Conservation (phyloP, 331 rosid species). For the Prunus yedoensis region DNA sequence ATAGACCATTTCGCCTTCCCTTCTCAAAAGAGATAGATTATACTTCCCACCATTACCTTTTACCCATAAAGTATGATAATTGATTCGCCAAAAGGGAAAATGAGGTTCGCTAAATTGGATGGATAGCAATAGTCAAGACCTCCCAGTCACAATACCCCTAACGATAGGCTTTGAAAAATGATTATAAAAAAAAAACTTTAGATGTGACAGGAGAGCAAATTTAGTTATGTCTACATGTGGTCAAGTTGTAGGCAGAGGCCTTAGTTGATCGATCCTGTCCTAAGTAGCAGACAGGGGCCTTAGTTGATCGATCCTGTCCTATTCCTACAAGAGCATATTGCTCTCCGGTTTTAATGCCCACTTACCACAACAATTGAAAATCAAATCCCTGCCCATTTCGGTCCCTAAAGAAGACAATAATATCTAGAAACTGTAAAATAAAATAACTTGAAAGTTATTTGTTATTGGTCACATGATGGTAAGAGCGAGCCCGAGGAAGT, state of each 20-base stretch:
- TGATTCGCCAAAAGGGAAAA: neutral
- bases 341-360: neutral
- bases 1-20: no score
- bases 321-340: neutral
- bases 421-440: neutral
- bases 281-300: neutral
- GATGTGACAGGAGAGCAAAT: slow-evolving; percentile 8
- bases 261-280: neutral
- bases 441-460: no score
- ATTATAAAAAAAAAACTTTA: neutral
- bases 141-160: neutral
- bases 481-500: neutral
- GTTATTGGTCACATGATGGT: neutral
- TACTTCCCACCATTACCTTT: neutral
- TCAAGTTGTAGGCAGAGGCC: neutral
- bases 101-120: neutral
- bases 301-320: neutral
- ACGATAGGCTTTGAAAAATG: neutral
- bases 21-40: no score
- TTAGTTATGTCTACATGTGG: neutral
- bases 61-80: neutral
- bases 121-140: neutral
- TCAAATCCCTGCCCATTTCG: neutral
- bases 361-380: neutral
- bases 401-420: neutral